phyloP scores from a whole-genome alignment of 1,284 basidiomycete species.

The Polyporus tsugae region DNA sequence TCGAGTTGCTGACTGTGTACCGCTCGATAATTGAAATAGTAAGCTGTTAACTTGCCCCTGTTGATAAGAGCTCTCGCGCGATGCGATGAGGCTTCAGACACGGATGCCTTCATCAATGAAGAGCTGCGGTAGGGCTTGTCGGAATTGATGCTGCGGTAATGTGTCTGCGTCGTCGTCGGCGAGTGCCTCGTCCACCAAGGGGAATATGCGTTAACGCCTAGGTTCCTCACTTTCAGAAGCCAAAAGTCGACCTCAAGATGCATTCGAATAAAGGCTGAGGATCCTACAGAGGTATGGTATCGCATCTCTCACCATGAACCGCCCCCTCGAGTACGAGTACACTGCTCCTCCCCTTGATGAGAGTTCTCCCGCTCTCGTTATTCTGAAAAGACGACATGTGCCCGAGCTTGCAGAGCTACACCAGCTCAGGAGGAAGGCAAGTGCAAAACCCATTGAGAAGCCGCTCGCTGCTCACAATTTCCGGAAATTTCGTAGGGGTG shows the following conservation, averaged over 20 bases:
- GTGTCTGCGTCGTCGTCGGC: not conserved
- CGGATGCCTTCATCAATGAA: not conserved
- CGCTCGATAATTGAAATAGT: not conserved
- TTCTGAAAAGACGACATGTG: constrained; percentile 7
- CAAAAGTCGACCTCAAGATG: not conserved
- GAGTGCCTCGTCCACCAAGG: not conserved
- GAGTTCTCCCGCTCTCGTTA: not conserved
- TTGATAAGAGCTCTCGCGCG: not conserved
- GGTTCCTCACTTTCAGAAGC: not conserved
- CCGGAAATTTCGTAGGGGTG: constrained; percentile 21
- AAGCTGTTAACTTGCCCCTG: not conserved
- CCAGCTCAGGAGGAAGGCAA: constrained; percentile 8
- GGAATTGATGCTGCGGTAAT: not conserved
- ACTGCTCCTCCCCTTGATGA: not conserved
- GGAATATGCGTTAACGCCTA: not conserved
- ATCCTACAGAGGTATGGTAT: not conserved
- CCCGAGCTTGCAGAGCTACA: constrained; percentile 7
- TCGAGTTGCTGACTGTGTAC: not conserved
- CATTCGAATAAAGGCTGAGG: not conserved
- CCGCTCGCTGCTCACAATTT: not conserved
- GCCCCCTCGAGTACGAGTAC: constrained; percentile 5
- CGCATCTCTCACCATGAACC: not conserved
- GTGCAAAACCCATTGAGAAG: not conserved
- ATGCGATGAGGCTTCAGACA: too few species aligned
- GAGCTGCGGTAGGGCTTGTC: not conserved